These are phyloP conservation scores for Paecilomyces niveus DNA, from an alignment of 2,329 filamentous ascomycete species.

Conservation along the genomic window DNA sequence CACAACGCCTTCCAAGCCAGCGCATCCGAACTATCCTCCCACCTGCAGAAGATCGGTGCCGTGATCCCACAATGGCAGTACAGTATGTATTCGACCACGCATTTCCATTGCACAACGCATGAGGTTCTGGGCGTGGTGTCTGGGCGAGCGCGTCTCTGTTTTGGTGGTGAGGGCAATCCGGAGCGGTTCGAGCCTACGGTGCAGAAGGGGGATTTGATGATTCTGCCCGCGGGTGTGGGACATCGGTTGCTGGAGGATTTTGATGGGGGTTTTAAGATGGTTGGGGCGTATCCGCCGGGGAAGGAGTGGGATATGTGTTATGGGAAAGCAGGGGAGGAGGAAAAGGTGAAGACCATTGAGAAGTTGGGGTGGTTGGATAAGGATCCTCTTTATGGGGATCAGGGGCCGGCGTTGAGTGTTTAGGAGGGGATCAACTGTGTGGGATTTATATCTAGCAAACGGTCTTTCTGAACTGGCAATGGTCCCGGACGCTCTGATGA, in stretches of 20 bases:
- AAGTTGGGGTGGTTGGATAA: slow-evolving; percentile 50
- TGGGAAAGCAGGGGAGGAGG: slow-evolving; percentile 51
- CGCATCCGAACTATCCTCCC: slow-evolving; percentile 48
- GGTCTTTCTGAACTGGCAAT: not conserved
- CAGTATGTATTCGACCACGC: slow-evolving; percentile 59
- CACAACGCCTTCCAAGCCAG: slow-evolving; percentile 49
- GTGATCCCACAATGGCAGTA: slow-evolving; percentile 61
- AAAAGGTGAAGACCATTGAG: slow-evolving; percentile 43
- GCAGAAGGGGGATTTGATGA: slow-evolving; percentile 54
- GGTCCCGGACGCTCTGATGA: not conserved
- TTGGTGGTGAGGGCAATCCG: slow-evolving; percentile 59
- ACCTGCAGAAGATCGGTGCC: slow-evolving; percentile 47
- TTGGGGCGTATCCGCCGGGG: slow-evolving; percentile 56
- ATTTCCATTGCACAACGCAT: slow-evolving; percentile 63
- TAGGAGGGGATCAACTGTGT: slow-evolving; percentile 4
- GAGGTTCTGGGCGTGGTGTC: slow-evolving; percentile 57
- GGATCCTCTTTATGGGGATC: slow-evolving; percentile 54
- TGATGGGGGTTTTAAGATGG: slow-evolving; percentile 54
- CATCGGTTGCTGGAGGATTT: slow-evolving; percentile 57
- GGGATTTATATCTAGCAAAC: not conserved
- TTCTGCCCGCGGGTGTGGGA: slow-evolving; percentile 59
- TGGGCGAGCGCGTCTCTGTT: slow-evolving; percentile 56
- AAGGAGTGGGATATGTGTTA: slow-evolving; percentile 66
- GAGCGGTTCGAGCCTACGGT: slow-evolving; percentile 50
- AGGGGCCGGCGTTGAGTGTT: slow-evolving; percentile 45